Conservation (phyloP, 768 basidiomycete species). For the Tulasnella sp. region DNA sequence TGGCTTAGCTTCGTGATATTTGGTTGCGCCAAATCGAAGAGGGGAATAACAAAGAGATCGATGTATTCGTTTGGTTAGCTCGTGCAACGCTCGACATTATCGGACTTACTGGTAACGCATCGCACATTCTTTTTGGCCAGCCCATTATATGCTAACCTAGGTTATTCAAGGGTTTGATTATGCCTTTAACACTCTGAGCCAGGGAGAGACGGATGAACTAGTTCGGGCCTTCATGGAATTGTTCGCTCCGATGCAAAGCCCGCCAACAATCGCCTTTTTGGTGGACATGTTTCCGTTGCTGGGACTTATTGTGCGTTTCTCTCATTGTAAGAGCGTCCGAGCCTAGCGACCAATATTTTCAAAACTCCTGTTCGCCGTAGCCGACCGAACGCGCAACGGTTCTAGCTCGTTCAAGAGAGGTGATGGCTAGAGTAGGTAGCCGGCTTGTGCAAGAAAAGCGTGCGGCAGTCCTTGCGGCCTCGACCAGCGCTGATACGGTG, state of each 20-base stretch:
- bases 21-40: background rate
- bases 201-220: constrained; percentile 31
- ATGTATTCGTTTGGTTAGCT: background rate
- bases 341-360: background rate
- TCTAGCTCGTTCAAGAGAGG: background rate
- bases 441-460: constrained; percentile 5
- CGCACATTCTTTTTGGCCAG: background rate
- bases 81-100: constrained; percentile 27
- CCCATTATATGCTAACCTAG: background rate
- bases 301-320: background rate
- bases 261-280: background rate
- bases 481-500: background rate
- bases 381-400: background rate
- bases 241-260: constrained; percentile 22
- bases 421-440: background rate
- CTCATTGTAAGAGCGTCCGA: background rate
- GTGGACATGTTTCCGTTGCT: background rate
- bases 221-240: constrained; percentile 30
- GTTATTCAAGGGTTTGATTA: constrained; percentile 33
- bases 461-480: background rate
- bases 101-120: constrained; percentile 26
- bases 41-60: background rate
- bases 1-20: constrained; percentile 30
- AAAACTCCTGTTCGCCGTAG: constrained; percentile 35
- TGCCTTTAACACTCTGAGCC: constrained; percentile 30